Percentiles rank a stretch among this genome's conserved stretches.
Evolutionary conservation across 2,329 filamentous ascomycete genomes (phyloP).

Genomic region (Peltaster fructicola): DNA sequence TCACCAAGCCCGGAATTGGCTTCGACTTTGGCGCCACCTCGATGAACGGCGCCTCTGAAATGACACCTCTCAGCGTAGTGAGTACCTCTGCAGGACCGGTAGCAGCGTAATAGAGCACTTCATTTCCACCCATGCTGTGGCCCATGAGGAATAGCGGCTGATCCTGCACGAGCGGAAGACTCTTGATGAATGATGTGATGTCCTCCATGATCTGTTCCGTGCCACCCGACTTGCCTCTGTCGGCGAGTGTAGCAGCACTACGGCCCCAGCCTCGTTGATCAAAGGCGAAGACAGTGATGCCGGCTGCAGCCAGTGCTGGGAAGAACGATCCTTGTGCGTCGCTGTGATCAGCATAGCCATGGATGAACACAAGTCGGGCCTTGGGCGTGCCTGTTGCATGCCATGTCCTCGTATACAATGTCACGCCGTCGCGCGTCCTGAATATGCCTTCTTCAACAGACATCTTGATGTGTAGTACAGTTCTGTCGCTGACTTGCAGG

Average conservation of each 20-base stretch:
- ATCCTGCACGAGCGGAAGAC: constrained; percentile 26
- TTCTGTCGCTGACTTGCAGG: too few relatives aligned
- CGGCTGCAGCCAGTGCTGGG: constrained; percentile 46
- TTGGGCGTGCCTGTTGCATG: constrained; percentile 34
- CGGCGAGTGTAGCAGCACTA: constrained; percentile 41
- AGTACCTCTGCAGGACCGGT: constrained; percentile 34
- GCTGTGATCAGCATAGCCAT: constrained; percentile 77
- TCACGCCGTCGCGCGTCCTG: constrained; percentile 32
- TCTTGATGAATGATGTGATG: constrained; percentile 55
- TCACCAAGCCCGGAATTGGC: constrained; percentile 46
- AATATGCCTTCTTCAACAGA: constrained; percentile 34
- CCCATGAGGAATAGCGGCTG: constrained; percentile 68
- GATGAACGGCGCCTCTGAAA: constrained; percentile 65
- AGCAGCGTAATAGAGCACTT: constrained; percentile 46
- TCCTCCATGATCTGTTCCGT: constrained; percentile 59
- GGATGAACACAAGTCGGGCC: constrained; percentile 65
- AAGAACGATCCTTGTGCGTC: constrained; percentile 64
- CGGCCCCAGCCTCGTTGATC: constrained; percentile 85
- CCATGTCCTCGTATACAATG: constrained; percentile 46
- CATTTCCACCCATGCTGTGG: constrained; percentile 78
- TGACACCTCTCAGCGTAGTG: constrained; percentile 48
- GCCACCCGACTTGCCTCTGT: constrained; percentile 56
- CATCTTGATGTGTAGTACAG: too few relatives aligned
- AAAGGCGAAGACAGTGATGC: constrained; percentile 60
- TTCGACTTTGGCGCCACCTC: constrained; percentile 47